Conservation (phyloP, 306 rosid genomes). For the Clitoria ternatea region DNA sequence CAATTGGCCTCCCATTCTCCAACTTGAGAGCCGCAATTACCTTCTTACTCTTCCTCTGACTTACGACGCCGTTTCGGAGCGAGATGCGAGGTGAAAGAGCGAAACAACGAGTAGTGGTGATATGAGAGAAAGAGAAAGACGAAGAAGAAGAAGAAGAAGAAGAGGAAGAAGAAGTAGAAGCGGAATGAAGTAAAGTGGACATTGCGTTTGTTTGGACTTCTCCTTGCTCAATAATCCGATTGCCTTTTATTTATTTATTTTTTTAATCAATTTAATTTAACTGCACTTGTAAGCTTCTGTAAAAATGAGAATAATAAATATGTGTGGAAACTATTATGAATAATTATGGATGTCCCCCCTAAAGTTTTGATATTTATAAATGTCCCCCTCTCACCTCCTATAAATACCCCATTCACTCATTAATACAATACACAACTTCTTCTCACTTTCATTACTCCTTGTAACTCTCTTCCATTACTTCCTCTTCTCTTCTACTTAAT, state of each 20-base stretch:
- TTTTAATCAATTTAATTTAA: background rate
- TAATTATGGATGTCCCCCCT: no score
- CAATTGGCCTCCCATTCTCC: slow-evolving; percentile 54
- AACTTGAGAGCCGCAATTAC: slow-evolving; percentile 42
- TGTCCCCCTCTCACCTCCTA: no score
- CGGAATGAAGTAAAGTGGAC: slow-evolving; percentile 35
- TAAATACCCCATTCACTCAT: no score
- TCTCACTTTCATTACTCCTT: no score
- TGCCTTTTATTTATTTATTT: background rate
- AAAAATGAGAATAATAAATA: no score
- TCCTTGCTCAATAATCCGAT: background rate
- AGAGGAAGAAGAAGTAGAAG: slow-evolving; percentile 4
- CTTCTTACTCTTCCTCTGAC: slow-evolving; percentile 53
- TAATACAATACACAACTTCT: no score
- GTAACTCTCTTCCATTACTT: no score
- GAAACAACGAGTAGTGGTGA: background rate
- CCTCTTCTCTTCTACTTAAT: no score
- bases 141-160: slow-evolving; percentile 16
- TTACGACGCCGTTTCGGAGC: slow-evolving; percentile 29
- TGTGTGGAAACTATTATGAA: background rate
- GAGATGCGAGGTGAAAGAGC: slow-evolving; percentile 7
- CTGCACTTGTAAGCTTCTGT: background rate
- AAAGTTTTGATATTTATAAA: no score
- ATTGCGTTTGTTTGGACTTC: slow-evolving; percentile 5
- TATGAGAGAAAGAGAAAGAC: background rate